Conservation (phyloP, 805 yeast genomes). For the Spathaspora boniae region DNA sequence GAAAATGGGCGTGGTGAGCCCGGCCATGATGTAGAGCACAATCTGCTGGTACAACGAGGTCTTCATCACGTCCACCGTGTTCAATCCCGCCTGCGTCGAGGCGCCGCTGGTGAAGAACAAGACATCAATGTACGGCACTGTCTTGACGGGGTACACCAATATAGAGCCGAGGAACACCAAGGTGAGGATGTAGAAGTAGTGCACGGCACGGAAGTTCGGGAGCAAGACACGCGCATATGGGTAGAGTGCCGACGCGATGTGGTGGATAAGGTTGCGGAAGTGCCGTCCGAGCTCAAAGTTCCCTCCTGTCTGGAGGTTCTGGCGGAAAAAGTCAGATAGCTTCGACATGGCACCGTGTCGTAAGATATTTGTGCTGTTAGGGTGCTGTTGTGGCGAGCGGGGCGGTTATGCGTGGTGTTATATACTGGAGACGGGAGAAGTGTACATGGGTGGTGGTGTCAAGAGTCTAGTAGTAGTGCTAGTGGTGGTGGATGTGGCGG, state of each 20-base stretch:
- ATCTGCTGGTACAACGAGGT: slow-evolving; percentile 78
- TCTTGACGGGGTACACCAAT: slow-evolving; percentile 70
- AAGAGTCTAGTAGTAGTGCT: no score
- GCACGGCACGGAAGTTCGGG: slow-evolving; percentile 61
- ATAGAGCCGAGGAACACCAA: slow-evolving; percentile 68
- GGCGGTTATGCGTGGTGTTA: no score
- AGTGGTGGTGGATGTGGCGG: no score
- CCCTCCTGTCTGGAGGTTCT: no score
- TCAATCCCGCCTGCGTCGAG: slow-evolving; percentile 88
- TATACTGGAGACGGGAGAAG: no score
- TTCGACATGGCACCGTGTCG: neutral
- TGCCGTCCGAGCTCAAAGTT: slow-evolving; percentile 15
- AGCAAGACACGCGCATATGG: slow-evolving; percentile 41
- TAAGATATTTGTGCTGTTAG: neutral
- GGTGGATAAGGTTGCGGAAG: slow-evolving; percentile 32
- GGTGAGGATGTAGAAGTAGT: slow-evolving; percentile 64
- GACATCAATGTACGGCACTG: slow-evolving; percentile 69
- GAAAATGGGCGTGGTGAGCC: slow-evolving; percentile 80
- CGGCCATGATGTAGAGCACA: slow-evolving; percentile 56
- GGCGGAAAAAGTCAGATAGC: no score
- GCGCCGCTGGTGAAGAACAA: slow-evolving; percentile 75
- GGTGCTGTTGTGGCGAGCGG: no score
- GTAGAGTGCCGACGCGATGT: slow-evolving; percentile 29
- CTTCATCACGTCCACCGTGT: slow-evolving; percentile 67
- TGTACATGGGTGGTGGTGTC: no score